A percentile compares a stretch with the other conserved stretches of the same genome.
These are phyloP conservation scores for Coffea humblotiana DNA, from an alignment of 305 asterid genomes.

Conservation along the genomic window DNA sequence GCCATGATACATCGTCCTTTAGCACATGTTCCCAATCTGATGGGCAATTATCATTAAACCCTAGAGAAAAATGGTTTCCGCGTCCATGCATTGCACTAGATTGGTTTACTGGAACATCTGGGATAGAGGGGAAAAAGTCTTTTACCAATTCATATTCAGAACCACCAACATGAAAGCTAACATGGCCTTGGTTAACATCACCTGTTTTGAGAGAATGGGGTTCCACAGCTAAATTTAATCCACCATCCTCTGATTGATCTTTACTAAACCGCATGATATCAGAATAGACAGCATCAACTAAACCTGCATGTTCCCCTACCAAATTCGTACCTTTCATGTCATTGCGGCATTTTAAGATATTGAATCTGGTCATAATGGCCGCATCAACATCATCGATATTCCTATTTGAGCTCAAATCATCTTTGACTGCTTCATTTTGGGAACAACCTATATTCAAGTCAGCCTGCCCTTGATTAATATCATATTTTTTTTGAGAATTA, in stretches of 20 bases:
- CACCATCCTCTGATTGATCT: conserved; percentile 8
- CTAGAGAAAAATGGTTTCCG: conserved; percentile 29
- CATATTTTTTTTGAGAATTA: neutral
- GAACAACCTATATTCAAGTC: conserved; percentile 7
- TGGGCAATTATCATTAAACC: conserved; percentile 51
- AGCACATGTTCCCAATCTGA: conserved; percentile 93
- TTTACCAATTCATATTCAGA: conserved; percentile 38
- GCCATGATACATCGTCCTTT: conserved; percentile 68
- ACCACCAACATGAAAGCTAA: conserved; percentile 15
- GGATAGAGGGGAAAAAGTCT: conserved; percentile 36
- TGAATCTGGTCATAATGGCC: conserved; percentile 35
- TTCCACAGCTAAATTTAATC: conserved; percentile 23
- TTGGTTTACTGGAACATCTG: conserved; percentile 34
- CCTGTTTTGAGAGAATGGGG: conserved; percentile 34
- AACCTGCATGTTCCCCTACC: conserved; percentile 30
- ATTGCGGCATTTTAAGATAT: conserved; percentile 42
- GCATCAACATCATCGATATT: conserved; percentile 22
- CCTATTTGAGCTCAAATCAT: conserved; percentile 7
- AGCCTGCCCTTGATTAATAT: conserved; percentile 14
- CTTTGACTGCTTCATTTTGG: conserved; percentile 2
- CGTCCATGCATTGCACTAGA: conserved; percentile 26
- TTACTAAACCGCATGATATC: conserved; percentile 20
- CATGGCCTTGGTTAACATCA: conserved; percentile 20
- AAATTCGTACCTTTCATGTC: conserved; percentile 15
- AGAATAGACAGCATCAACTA: conserved; percentile 23